phyloP scores from a whole-genome alignment of 164 flowering plant genomes.

The Taxillus chinensis region DNA sequence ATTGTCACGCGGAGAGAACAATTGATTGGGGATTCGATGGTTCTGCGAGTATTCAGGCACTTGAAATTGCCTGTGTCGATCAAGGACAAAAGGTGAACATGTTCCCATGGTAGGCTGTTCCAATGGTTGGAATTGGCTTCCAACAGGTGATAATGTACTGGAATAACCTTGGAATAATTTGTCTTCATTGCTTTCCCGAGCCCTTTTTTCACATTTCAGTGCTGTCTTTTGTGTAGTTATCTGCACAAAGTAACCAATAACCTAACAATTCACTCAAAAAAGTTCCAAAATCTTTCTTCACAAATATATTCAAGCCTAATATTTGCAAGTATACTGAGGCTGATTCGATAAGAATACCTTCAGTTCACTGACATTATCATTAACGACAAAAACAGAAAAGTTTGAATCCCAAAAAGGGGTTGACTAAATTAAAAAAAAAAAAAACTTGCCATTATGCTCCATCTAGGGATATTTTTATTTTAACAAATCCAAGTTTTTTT shows the following conservation, averaged over 20 bases:
- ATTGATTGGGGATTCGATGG: constrained; percentile 27
- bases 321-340: too few species aligned
- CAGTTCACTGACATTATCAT: too few species aligned
- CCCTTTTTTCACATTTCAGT: constrained; percentile 16
- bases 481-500: too few species aligned
- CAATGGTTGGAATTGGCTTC: constrained; percentile 23
- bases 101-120: constrained; percentile 27
- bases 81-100: constrained; percentile 24
- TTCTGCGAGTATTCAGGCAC: constrained; percentile 25
- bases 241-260: constrained; percentile 21
- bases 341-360: too few species aligned
- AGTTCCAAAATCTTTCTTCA: background rate
- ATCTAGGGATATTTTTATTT: too few species aligned
- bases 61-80: constrained; percentile 26
- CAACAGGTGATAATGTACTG: constrained; percentile 29
- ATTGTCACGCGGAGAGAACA: constrained; percentile 25
- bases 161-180: constrained; percentile 19
- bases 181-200: constrained; percentile 18
- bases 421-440: too few species aligned
- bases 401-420: too few species aligned
- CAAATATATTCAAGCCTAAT: too few species aligned
- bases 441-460: too few species aligned
- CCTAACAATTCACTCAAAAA: background rate
- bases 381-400: too few species aligned
- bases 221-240: constrained; percentile 22